phyloP scores from a whole-genome alignment of 2,329 filamentous ascomycete genomes.

The Diaporthe vaccinii region DNA sequence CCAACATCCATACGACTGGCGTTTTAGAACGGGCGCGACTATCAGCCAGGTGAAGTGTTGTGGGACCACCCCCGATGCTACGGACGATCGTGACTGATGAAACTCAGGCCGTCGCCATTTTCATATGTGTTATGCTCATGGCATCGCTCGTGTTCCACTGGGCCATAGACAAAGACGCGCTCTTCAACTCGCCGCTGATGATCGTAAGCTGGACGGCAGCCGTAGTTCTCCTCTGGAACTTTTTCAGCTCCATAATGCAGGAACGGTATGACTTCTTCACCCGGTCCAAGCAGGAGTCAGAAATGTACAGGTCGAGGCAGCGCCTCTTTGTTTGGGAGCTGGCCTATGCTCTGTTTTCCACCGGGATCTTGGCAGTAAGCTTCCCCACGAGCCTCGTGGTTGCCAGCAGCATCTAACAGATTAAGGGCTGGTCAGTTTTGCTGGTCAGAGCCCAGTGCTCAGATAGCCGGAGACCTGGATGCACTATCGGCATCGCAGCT shows the following conservation, averaged over 20 bases:
- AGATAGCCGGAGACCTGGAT: background rate
- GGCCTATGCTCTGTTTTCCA: background rate
- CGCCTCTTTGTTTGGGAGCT: background rate
- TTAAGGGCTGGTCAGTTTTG: background rate
- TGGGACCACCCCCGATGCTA: rapidly evolving
- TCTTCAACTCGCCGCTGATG: background rate
- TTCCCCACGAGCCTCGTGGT: no score
- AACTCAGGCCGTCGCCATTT: rapidly evolving
- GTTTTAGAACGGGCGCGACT: background rate
- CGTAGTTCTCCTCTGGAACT: background rate
- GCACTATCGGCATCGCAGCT: background rate
- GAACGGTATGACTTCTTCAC: background rate
- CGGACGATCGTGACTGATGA: background rate
- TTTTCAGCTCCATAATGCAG: background rate
- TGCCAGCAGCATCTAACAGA: no score
- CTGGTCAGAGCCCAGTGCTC: background rate
- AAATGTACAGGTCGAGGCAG: background rate
- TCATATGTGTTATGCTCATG: background rate
- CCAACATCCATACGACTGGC: background rate
- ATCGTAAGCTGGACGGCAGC: background rate
- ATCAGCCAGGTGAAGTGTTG: background rate
- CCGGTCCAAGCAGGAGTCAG: background rate
- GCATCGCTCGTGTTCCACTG: background rate
- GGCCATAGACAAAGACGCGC: background rate
- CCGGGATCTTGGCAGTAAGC: background rate